Base-by-base conservation (phyloP, 1,284 basidiomycete genomes). In the Porodaedalea pini region DNA sequence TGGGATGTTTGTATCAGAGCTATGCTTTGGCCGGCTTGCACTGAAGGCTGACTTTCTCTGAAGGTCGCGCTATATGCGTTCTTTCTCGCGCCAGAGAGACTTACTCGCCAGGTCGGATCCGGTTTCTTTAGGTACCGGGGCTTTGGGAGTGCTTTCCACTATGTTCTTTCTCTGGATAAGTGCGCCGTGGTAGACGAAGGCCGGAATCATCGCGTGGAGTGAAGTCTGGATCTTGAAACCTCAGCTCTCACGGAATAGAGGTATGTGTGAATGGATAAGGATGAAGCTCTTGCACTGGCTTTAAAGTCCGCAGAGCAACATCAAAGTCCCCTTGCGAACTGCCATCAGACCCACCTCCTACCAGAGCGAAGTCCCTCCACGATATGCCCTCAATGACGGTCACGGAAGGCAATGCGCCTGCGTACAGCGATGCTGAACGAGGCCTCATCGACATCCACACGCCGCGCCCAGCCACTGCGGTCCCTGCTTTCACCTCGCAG, bases 401-500 rank as follows among this genome's bases (percentile, higher is more conserved):
- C 13, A 25, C 43, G 23, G 48, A 58, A 39, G 60, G 53, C 32
- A 56, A 29, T 43, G 54, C 49, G 4, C 56, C 56, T 29, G 51
- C 51, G n/a, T 58, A 58, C 49, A 73, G 73, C 68, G 81, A 84
- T 61, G 75, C 80, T 52, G 84, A 86, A 72, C 81, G 78, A 66
- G 85, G 83, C 54, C 76, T 74, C 52, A 66, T 78, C 34, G 56
- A 56, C 44, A 41, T 59, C 36, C 56, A 55, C 55, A 25, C 58
- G 17, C 44, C 43, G 19, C 50, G 41, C 23, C 41, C 62, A 40
- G 48, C 34, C 10, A 43, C 59, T 5, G 32, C 54, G 17, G 54
- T 60, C 11, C 54, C 59, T 39, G 49, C 53, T 11, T 41, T 59
- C 21, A 43, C 40, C 6, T 25, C 45, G n/a, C 57, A 59, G 45